A percentile compares a stretch with the other conserved stretches of the same genome.
These are phyloP conservation scores for Neopestalotiopsis sp. DNA, from an alignment of 2,329 filamentous ascomycete genomes.

Conservation along the genomic window DNA sequence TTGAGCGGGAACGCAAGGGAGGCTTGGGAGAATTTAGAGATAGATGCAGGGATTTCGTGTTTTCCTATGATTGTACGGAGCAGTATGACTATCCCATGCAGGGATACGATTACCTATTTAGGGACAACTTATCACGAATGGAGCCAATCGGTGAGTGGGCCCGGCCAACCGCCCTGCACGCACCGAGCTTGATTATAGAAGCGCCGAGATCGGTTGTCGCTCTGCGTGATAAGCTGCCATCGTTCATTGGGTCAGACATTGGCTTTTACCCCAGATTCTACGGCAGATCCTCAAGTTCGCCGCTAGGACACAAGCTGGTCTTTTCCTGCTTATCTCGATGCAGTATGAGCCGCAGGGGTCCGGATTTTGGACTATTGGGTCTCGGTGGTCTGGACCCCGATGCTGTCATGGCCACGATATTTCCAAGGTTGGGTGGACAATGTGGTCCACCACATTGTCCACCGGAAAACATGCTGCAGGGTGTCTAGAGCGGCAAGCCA, in stretches of 20 bases:
- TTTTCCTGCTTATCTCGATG: constrained; percentile 2
- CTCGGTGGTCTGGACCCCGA: neutral
- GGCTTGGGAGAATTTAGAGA: neutral
- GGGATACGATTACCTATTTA: neutral
- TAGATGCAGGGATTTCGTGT: neutral
- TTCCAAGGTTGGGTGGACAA: neutral
- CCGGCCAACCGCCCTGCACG: neutral
- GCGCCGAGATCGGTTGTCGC: neutral
- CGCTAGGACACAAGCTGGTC: neutral
- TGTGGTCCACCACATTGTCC: neutral
- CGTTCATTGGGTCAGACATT: neutral
- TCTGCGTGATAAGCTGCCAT: neutral
- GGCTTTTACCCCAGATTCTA: neutral
- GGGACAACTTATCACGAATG: neutral
- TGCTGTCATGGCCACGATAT: neutral
- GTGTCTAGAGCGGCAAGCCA: neutral
- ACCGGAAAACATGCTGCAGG: neutral
- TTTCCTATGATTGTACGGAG: constrained; percentile 1
- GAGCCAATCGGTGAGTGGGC: neutral
- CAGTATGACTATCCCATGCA: neutral
- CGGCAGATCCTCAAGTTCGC: constrained; percentile 2
- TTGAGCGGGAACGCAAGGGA: neutral
- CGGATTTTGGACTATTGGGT: neutral
- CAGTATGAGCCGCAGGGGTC: neutral
- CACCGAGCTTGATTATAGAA: neutral